Evolutionary conservation across 2,329 filamentous ascomycete genomes (phyloP).

Genomic region (Aspergillus oerlinghausenensis): DNA sequence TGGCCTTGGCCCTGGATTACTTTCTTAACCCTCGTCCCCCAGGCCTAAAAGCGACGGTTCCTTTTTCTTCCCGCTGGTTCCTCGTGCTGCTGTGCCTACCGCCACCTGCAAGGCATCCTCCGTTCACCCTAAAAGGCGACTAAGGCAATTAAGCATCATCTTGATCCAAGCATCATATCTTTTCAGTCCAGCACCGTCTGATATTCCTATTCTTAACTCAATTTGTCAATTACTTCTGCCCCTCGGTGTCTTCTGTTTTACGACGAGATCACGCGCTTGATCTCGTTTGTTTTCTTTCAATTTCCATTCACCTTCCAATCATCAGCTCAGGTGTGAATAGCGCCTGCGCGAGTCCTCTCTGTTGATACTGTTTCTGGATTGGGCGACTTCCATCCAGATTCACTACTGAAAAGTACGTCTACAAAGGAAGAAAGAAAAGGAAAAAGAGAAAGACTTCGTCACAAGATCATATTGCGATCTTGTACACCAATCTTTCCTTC

Average conservation of each 20-base stretch:
- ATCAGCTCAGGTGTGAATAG: neutral
- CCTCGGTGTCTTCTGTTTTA: slow-evolving; percentile 1
- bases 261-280: slow-evolving; percentile 2
- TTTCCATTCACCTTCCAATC: neutral
- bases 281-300: slow-evolving; percentile 8
- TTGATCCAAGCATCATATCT: slow-evolving; percentile 13
- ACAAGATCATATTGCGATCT: slow-evolving; percentile 1
- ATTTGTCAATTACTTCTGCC: neutral
- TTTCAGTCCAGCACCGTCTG: slow-evolving; percentile 18
- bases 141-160: slow-evolving; percentile 38
- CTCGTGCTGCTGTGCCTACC: slow-evolving; percentile 30
- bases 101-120: slow-evolving; percentile 36
- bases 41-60: slow-evolving; percentile 20
- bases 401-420: slow-evolving; percentile 20
- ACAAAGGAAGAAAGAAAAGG: slow-evolving; percentile 1
- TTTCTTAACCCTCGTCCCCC: slow-evolving; percentile 19
- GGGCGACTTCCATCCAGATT: slow-evolving; percentile 1
- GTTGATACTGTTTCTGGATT: slow-evolving; percentile 1
- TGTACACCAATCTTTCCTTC: slow-evolving; percentile 8
- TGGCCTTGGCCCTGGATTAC: slow-evolving; percentile 10
- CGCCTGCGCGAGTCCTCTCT: neutral
- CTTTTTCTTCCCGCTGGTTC: slow-evolving; percentile 26
- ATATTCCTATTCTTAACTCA: neutral
- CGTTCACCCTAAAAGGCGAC: slow-evolving; percentile 31
- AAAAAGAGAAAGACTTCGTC: slow-evolving; percentile 1